Conservation (phyloP, 495 filamentous ascomycete species). For the Aspergillus heteromorphus region DNA sequence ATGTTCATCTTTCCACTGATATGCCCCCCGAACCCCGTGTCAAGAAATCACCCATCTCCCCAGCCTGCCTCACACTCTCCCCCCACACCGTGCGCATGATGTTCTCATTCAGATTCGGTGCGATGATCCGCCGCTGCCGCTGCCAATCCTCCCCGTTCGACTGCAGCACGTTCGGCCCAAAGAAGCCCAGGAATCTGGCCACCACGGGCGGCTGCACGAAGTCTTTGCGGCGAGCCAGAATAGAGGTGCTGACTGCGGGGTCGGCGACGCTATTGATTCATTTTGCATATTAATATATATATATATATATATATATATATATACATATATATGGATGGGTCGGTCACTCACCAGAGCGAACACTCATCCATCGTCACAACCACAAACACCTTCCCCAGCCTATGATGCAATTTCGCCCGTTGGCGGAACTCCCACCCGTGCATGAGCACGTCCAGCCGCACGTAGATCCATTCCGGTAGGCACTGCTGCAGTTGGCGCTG, state of each 20-base stretch:
- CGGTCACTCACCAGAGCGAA: conserved; percentile 16
- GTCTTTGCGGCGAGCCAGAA: conserved; percentile 26
- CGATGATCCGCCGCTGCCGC: conserved; percentile 35
- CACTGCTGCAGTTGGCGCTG: conserved; percentile 13
- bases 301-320: neutral
- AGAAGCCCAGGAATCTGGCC: conserved; percentile 20
- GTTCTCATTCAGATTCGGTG: conserved; percentile 34
- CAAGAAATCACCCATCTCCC: conserved; percentile 23
- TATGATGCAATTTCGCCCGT: conserved; percentile 11
- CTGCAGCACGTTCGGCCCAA: conserved; percentile 25
- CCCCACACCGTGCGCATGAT: conserved; percentile 33
- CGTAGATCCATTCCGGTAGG: conserved; percentile 17
- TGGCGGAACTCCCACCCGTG: conserved; percentile 28
- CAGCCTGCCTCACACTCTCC: conserved; percentile 28
- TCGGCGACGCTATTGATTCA: conserved; percentile 15
- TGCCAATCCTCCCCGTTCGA: conserved; percentile 26
- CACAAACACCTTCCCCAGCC: conserved; percentile 19
- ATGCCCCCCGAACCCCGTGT: too few relatives aligned
- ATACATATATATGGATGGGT: neutral
- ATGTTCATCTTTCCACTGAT: too few relatives aligned
- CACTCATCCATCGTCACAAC: conserved; percentile 22
- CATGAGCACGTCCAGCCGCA: conserved; percentile 13
- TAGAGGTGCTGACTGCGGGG: conserved; percentile 12
- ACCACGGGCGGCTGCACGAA: conserved; percentile 22
- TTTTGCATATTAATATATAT: too few relatives aligned